A percentile compares a stretch with the other conserved stretches of the same genome.
Evolutionary conservation across 768 basidiomycete species (phyloP).

Genomic region (Crucibulum laeve): DNA sequence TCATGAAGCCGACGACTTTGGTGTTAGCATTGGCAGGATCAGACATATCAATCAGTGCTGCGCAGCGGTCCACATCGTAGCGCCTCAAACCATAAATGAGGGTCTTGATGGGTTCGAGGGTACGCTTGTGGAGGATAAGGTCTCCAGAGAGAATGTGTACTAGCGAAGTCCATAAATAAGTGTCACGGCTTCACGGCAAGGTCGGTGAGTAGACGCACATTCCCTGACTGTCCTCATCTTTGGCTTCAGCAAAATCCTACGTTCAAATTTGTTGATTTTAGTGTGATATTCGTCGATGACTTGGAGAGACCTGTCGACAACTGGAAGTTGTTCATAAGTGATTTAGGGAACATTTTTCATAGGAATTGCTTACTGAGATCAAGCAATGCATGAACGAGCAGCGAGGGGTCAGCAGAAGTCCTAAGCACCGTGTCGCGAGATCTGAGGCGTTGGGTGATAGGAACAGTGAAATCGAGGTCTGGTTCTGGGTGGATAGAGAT

Average conservation of each 20-base stretch:
- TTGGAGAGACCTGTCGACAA: conserved; percentile 65
- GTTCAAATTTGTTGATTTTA: conserved; percentile 59
- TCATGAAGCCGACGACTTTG: conserved; percentile 46
- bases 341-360: background rate
- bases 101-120: conserved; percentile 64
- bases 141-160: conserved; percentile 76
- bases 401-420: conserved; percentile 58
- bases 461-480: conserved; percentile 43
- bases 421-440: conserved; percentile 58
- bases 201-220: conserved; percentile 31
- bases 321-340: conserved; percentile 22
- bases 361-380: conserved; percentile 40
- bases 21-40: conserved; percentile 11
- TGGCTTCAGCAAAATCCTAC: conserved; percentile 53
- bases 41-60: conserved; percentile 38
- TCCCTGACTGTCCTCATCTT: conserved; percentile 56
- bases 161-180: conserved; percentile 15
- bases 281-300: conserved; percentile 67
- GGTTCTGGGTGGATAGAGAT: conserved; percentile 52
- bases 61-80: conserved; percentile 51
- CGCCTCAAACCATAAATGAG: conserved; percentile 60
- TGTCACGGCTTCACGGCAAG: background rate
- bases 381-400: conserved; percentile 66
- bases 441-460: conserved; percentile 54
- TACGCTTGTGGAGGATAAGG: conserved; percentile 66